Conservation (phyloP, 176 grass and related monocot genomes). For the Juncus inflexus region DNA sequence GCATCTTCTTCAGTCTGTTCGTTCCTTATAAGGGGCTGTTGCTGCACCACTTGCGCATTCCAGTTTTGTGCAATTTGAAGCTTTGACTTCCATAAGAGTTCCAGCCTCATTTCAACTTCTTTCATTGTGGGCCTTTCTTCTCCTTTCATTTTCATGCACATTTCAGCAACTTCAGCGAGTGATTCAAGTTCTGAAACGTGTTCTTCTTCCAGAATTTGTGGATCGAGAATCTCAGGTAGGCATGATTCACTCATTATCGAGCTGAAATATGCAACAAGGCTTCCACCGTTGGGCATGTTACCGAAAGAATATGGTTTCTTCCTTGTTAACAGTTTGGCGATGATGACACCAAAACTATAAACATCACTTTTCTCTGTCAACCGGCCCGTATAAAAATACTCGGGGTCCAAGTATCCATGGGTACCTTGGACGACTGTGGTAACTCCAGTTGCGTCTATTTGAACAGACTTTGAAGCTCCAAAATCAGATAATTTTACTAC, state of each 20-base stretch:
- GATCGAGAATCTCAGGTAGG: neutral
- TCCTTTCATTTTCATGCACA: neutral
- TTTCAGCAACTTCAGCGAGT: neutral
- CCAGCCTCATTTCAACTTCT: neutral
- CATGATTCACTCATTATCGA: neutral
- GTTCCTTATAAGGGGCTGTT: no score
- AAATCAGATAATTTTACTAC: constrained; percentile 13
- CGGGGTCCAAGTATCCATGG: neutral
- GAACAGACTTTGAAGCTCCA: constrained; percentile 16
- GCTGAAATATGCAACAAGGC: neutral
- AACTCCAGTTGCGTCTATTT: neutral
- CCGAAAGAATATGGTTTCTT: neutral
- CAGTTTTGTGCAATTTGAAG: neutral
- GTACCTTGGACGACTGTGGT: neutral
- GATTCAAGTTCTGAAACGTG: neutral
- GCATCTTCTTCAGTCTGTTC: no score
- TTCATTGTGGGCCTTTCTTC: constrained; percentile 3
- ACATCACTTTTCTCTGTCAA: constrained; percentile 9
- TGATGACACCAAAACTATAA: constrained; percentile 3
- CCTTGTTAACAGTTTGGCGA: neutral
- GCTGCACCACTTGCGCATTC: no score
- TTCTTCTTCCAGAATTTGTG: neutral
- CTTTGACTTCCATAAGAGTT: neutral
- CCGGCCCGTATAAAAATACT: neutral
- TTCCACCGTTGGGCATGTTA: no score